Evolutionary conservation across 2,329 filamentous ascomycete genomes (phyloP), one percentile per base, ranked within the genome.

Genomic region (Penicillium sp.): DNA sequence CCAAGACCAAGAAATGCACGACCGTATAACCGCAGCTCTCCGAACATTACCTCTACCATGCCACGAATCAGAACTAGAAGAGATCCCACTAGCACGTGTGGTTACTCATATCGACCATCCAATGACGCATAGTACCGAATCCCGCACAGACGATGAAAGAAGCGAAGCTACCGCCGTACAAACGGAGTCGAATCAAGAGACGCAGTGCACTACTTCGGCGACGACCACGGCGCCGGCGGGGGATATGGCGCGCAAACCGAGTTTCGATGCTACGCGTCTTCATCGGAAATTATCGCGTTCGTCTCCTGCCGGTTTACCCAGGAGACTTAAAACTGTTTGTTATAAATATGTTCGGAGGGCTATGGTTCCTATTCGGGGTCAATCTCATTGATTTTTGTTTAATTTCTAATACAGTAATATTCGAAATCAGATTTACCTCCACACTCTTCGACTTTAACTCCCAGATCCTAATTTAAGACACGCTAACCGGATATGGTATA

Each of bases 291-390:
- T 53, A 10, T 45, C 46, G n/a, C 37, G 46, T 3, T 32, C 46
- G 13, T 50, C 50, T 9, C 37, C 44, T 3, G 34, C 24, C 15
- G 43, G 34, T 21, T 29, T 52, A 32, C 51, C 54, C 20, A 40
- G 44, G 18, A 30, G 50, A 13, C 21, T 56, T 33, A 53, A 51
- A 46, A 56, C 54, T n/a, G 54, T 56, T n/a, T 56, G 54, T 15
- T 46, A 56, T 46, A 50, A 49, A 44, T 56, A 53, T 37, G 51
- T 53, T n/a, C 24, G 54, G 27, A 52, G 24, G 39, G 54, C 50
- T 7, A 56, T 56, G 54, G 44, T 56, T 15, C 54, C 54, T 18
- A 44, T 56, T 15, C 42, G 54, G 13, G 46, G 29, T 15, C 36
- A 24, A n/a, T n/a, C n/a, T n/a, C n/a, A n/a, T n/a, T n/a, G n/a